Conservation (phyloP, 2,329 filamentous ascomycete genomes). For the Raffaelea albimanens region DNA sequence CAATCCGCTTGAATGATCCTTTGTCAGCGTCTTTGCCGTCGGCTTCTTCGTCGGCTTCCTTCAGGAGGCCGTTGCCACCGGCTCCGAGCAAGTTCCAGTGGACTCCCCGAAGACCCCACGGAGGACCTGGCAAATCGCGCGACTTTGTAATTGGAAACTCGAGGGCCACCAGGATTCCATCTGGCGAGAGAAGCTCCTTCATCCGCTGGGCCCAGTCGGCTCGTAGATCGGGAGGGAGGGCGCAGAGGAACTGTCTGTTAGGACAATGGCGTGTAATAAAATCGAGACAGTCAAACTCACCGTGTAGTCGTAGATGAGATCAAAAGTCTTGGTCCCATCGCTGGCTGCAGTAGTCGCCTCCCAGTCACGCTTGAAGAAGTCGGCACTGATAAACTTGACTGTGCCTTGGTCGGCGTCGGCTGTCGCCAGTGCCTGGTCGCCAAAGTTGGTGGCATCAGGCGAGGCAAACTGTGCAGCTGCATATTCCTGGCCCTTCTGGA, state of each 20-base stretch:
- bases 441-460: constrained; percentile 7
- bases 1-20: background rate
- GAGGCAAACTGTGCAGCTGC: constrained; percentile 5
- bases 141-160: constrained; percentile 30
- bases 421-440: background rate
- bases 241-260: constrained; percentile 20
- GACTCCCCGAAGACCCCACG: constrained; percentile 27
- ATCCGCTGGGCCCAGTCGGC: constrained; percentile 19
- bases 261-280: background rate
- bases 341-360: background rate
- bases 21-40: background rate
- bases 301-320: constrained; percentile 32
- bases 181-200: constrained; percentile 18
- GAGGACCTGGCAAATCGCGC: constrained; percentile 22
- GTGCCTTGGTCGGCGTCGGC: constrained; percentile 17
- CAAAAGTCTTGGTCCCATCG: constrained; percentile 28
- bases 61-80: constrained; percentile 18
- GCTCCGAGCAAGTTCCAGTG: constrained; percentile 22
- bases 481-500: constrained; percentile 13
- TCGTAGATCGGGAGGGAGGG: constrained; percentile 17
- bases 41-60: background rate
- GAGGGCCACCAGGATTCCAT: constrained; percentile 26
- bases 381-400: constrained; percentile 33
- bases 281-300: constrained; percentile 15
- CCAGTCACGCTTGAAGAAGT: constrained; percentile 39